Evolutionary conservation across 192 early-diverging fungal genomes (phyloP), one percentile per base, ranked within the genome.

Genomic region (Rhizophagus clarus): DNA sequence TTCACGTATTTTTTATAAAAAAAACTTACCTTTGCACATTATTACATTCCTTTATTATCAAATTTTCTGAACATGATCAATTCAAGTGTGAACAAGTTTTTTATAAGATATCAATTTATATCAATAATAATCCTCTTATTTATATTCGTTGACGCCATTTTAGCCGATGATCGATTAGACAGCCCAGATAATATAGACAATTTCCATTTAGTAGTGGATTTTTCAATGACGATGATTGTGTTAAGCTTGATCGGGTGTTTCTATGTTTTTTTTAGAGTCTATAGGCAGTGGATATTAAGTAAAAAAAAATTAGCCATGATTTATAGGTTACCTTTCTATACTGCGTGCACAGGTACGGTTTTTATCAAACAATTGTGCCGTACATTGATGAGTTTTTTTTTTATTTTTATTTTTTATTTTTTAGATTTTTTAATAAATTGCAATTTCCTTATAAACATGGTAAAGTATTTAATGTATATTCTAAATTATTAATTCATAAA

Each of bases 251-350:
- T 37, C 17, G 68, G 68, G 9, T 70, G 68, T 70, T 3, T 22
- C 2, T 70, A 70, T n/a, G 22, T 70, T 22, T 70, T 70, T 40
- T 70, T 42, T 40, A 26, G 68, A 17, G 40, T 12, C 24, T 70
- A 34, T 20, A 10, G 3, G 34, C 68, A 70, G 34, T 70, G 68
- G 68, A 70, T 70, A n/a, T 70, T n/a, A 37, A n/a, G 2, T 37
- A 26, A 11, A 24, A 69, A 20, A 69, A 40, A 28, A n/a, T 70
- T 70, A 40, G 20, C 68, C 28, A 70, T 70, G 37, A 70, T 24
- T n/a, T 70, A 37, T 70, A 40, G 32, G 17, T 70, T 70, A 42
- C 68, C 68, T n/a, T 70, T 70, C 24, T 70, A 70, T 40, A 70
- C 67, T 42, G 67, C 67, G 4, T 37, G 11, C n/a, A 10, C 67